A percentile compares a stretch with the other conserved stretches of the same genome.
Evolutionary conservation across 225 moss, liverwort and hornwort genomes (phyloP).

Genomic region (Marchantia paleacea): DNA sequence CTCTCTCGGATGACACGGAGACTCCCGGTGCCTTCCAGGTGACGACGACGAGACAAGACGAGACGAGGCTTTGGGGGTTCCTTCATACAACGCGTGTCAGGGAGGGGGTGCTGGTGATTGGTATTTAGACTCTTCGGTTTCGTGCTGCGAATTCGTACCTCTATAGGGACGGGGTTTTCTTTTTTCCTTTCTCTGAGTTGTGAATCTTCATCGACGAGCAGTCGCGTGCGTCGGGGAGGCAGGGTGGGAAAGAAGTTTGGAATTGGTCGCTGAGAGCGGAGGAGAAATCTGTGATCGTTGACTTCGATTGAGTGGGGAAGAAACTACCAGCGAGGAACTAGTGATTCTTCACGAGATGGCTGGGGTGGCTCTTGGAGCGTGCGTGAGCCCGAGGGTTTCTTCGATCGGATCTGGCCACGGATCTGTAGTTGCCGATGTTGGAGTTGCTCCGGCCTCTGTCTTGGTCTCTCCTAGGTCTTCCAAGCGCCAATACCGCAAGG

Average conservation of each 20-base stretch:
- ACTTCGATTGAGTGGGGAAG: background rate
- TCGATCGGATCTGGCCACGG: background rate
- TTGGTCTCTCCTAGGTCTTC: constrained; percentile 5
- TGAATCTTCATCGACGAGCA: too few species aligned
- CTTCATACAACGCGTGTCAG: background rate
- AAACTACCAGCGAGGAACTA: background rate
- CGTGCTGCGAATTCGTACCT: background rate
- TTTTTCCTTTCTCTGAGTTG: too few species aligned
- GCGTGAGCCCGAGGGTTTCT: constrained; percentile 4
- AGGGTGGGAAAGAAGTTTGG: background rate
- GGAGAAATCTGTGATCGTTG: background rate
- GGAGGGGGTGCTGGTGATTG: too few species aligned
- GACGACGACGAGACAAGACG: background rate
- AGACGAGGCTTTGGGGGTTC: background rate
- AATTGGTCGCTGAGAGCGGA: background rate
- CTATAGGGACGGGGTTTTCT: background rate
- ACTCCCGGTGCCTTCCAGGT: background rate
- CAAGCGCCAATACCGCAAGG: constrained; percentile 17
- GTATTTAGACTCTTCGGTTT: background rate
- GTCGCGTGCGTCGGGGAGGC: background rate
- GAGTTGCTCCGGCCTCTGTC: constrained; percentile 9
- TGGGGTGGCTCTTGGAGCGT: constrained; percentile 22
- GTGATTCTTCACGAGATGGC: background rate
- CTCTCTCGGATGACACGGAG: background rate
- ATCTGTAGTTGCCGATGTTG: constrained; percentile 8